These are phyloP conservation scores for Fagopyrum tataricum DNA, from an alignment of 148 eudicot species.

Conservation along the genomic window DNA sequence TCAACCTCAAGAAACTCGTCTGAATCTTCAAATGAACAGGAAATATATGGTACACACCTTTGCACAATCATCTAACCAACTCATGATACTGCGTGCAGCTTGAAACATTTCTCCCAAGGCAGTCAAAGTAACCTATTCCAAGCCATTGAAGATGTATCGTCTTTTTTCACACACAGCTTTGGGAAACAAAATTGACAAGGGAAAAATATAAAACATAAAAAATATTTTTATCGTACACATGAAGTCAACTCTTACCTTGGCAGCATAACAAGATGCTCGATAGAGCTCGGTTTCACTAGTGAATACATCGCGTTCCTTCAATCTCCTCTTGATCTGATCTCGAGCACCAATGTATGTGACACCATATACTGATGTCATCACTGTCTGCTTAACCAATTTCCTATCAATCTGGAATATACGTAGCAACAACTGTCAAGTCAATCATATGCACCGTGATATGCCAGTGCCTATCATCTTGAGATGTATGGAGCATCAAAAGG, in stretches of 20 bases:
- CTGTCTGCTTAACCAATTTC: constrained; percentile 97
- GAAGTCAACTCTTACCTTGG: constrained; percentile 49
- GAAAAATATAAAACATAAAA: neutral
- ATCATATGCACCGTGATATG: neutral
- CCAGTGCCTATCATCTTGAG: constrained; percentile 5
- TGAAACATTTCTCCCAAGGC: constrained; percentile 95
- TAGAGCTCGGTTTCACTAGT: constrained; percentile 57
- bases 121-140: constrained; percentile 62
- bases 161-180: neutral
- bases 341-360: constrained; percentile 96
- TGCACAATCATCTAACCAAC: constrained; percentile 98
- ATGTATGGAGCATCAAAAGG: neutral
- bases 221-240: neutral
- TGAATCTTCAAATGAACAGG: neutral
- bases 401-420: constrained; percentile 68
- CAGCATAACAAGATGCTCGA: constrained; percentile 87
- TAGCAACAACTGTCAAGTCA: constrained; percentile 14
- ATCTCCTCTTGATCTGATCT: constrained; percentile 88
- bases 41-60: constrained; percentile 49
- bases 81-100: constrained; percentile 92
- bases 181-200: neutral
- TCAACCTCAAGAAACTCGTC: neutral
- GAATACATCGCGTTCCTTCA: constrained; percentile 72
- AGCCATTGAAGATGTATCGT: constrained; percentile 4
- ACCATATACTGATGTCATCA: constrained; percentile 98